Conservation (phyloP, 306 rosid species). For the Biancaea sappan region DNA sequence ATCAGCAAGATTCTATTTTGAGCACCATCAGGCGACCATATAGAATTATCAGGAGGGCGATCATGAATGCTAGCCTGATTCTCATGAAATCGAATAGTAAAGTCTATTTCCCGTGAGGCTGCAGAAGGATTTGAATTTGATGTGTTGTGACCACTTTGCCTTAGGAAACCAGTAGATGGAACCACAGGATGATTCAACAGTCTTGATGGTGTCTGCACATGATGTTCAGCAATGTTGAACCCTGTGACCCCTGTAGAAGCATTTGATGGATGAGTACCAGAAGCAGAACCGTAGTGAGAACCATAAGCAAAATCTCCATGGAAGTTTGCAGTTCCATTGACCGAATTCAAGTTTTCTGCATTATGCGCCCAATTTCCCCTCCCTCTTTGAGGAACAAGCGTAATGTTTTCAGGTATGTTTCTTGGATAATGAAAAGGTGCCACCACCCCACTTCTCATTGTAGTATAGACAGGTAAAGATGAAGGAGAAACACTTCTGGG, state of each 20-base stretch:
- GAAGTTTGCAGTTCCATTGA: not conserved
- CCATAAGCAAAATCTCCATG: not conserved
- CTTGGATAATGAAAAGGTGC: not conserved
- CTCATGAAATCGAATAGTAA: not conserved
- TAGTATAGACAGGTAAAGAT: not conserved
- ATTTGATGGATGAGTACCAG: not conserved
- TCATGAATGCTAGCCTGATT: not conserved
- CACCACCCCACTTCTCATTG: not conserved
- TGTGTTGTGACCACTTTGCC: not conserved
- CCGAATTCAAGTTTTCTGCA: not conserved
- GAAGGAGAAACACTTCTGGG: not conserved
- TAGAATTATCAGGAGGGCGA: not conserved
- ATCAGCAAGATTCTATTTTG: not conserved
- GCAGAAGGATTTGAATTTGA: not conserved
- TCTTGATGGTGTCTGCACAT: not conserved
- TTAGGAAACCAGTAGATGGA: not conserved
- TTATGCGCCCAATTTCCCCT: not conserved
- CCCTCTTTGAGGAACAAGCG: conserved; percentile 2
- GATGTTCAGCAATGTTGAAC: not conserved
- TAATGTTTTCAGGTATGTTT: not conserved
- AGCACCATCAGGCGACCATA: not conserved
- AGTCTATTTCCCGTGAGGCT: not conserved
- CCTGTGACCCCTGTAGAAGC: not conserved
- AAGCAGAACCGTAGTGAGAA: not conserved
- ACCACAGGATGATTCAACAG: not conserved